A percentile compares a stretch with the other conserved stretches of the same genome.
phyloP scores from a whole-genome alignment of 2,329 filamentous ascomycete species.

The Macrophomina pseudophaseolina region DNA sequence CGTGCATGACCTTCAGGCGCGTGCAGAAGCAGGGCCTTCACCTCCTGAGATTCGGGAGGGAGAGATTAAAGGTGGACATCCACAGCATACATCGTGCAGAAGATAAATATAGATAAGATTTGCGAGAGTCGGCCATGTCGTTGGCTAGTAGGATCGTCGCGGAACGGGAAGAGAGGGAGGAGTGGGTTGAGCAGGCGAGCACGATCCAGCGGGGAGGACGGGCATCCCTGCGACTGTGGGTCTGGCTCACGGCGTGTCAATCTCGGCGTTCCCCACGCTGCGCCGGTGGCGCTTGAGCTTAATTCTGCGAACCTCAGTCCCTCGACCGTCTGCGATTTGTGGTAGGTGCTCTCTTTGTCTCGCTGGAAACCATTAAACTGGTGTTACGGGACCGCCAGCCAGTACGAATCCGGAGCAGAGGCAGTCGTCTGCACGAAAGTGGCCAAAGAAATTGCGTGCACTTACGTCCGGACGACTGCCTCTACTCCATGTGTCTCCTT shows the following conservation, averaged over 20 bases:
- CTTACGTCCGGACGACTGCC: too few species aligned
- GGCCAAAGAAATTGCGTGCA: too few species aligned
- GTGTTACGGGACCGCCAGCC: too few species aligned
- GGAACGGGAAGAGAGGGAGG: not conserved
- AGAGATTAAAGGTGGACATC: not conserved
- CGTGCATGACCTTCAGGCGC: not conserved
- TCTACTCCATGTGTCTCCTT: too few species aligned
- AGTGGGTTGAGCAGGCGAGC: not conserved
- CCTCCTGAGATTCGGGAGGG: too few species aligned
- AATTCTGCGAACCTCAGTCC: not conserved
- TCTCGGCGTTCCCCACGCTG: not conserved
- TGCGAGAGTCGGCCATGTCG: not conserved
- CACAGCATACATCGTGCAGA: not conserved
- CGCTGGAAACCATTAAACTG: too few species aligned
- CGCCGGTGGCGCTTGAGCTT: constrained; percentile 1
- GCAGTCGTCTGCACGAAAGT: not conserved
- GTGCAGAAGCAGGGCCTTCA: not conserved
- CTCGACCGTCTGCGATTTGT: not conserved
- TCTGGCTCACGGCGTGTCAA: too few species aligned
- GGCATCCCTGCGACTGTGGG: not conserved
- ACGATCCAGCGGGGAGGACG: constrained; percentile 2
- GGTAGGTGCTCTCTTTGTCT: not conserved
- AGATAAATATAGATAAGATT: not conserved
- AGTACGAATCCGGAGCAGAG: not conserved
- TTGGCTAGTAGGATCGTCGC: not conserved